phyloP scores from a whole-genome alignment of 176 grass and related monocot species.

The Eleusine indica region DNA sequence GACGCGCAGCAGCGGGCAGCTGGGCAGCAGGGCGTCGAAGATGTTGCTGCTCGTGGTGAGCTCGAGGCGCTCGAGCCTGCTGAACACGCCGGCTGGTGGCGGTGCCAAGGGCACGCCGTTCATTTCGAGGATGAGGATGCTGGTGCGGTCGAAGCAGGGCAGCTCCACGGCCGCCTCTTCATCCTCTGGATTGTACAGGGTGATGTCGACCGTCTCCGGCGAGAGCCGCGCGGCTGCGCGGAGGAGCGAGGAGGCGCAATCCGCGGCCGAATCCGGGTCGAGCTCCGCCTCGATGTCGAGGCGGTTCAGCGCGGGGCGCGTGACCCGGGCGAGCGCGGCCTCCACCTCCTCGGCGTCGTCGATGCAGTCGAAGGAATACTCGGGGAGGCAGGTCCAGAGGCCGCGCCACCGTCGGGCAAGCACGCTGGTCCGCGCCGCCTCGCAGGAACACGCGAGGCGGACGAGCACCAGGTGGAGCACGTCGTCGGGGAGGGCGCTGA shows the following conservation, averaged over 20 bases:
- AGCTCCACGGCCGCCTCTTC: neutral
- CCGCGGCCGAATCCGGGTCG: neutral
- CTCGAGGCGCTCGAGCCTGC: neutral
- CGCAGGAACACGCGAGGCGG: neutral
- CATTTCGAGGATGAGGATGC: neutral
- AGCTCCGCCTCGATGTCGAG: neutral
- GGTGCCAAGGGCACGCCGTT: neutral
- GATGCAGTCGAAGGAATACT: neutral
- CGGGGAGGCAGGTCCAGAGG: slow-evolving; percentile 3
- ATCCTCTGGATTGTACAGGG: neutral
- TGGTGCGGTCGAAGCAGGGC: neutral
- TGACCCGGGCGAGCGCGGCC: neutral
- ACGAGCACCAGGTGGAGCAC: neutral
- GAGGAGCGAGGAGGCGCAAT: neutral
- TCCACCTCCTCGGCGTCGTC: neutral
- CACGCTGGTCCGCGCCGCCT: neutral
- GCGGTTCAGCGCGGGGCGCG: neutral
- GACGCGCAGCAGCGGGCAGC: neutral
- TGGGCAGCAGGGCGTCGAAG: neutral
- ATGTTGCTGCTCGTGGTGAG: neutral
- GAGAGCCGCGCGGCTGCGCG: neutral
- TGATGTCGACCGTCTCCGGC: neutral
- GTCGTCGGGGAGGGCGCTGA: neutral
- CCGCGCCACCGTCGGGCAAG: neutral
- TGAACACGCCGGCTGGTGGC: neutral